These are phyloP conservation scores for Circinella umbellata DNA, from an alignment of 371 early-diverging fungal genomes.

Conservation along the genomic window DNA sequence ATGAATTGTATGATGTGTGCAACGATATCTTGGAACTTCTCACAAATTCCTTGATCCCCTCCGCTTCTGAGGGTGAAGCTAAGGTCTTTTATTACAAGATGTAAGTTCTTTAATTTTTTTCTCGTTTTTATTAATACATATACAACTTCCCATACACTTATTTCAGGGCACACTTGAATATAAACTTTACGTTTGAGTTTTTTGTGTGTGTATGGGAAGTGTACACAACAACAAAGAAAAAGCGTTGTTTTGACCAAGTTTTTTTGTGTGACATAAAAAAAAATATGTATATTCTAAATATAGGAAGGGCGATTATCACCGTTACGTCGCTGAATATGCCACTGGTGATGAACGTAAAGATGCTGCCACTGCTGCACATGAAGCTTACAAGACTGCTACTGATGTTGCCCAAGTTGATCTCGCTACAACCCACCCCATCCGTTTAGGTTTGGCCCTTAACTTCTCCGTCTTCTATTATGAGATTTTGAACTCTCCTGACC, in stretches of 20 bases:
- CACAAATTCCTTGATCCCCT: slow-evolving; percentile 86
- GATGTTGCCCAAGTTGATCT: slow-evolving; percentile 94
- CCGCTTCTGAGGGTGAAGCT: slow-evolving; percentile 90
- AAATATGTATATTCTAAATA: slow-evolving; percentile 17
- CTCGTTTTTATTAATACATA: not conserved
- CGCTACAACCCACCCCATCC: slow-evolving; percentile 99
- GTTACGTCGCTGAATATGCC: slow-evolving; percentile 99
- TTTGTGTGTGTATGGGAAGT: not conserved
- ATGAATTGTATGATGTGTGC: slow-evolving; percentile 95
- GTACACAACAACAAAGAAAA: not conserved
- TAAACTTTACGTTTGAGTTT: not conserved
- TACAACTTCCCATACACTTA: not conserved
- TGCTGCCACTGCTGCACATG: slow-evolving; percentile 88
- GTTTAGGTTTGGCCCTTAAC: slow-evolving; percentile 99
- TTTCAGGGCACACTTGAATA: no score
- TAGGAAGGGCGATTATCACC: slow-evolving; percentile 98
- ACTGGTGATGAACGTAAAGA: slow-evolving; percentile 87
- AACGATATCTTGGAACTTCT: slow-evolving; percentile 93
- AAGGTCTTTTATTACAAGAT: slow-evolving; percentile 99
- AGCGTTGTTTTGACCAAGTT: not conserved
- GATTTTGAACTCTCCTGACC: slow-evolving; percentile 98
- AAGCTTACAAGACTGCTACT: slow-evolving; percentile 97
- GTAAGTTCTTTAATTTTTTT: slow-evolving; percentile 48
- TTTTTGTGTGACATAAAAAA: slow-evolving; percentile 8
- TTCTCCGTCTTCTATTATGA: slow-evolving; percentile 99